Evolutionary conservation across 495 filamentous ascomycete species (phyloP), one percentile per base, ranked within the genome.

Genomic region (Tuber aestivum): DNA sequence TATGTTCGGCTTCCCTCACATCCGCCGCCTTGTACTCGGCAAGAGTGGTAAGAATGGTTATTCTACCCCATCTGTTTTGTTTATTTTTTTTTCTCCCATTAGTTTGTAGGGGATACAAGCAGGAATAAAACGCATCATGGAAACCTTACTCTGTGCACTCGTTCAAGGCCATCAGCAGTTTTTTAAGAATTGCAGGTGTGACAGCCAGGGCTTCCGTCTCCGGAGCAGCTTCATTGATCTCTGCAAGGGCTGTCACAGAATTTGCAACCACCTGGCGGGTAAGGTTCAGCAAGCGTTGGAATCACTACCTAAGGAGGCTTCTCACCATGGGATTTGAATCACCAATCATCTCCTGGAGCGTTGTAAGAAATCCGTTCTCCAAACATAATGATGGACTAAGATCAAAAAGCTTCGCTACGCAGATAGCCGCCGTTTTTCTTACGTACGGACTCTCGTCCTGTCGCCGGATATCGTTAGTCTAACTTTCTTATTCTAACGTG

Each of bases 371-470:
- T 21, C 95, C 95, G 80, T 98, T 97, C 84, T 99, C 95, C 48
- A 99, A 87, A 83, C 95, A 97, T 88, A 97, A 90, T 21, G 87
- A 85, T 8, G 95, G 92, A 81, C 96, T 97, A 72, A 99, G 86
- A 79, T 98, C 95, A 85, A 97, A 99, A 21, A 99, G 90, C 86
- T 99, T 99, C 42, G 96, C 95, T 37, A 99, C 95, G 83, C 95
- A 98, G 77, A 99, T 95, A 10, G 94, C 95, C 69, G 96, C 96
- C 0, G 95, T 99, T 86, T 99, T 99, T 82, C 95, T 92, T 68
- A 99, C 95, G 85, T 99, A 99, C 0, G 95, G 95, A 71, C 94
- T 97, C 85, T 99, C 96, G 84, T 99, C 95, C 82, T 93, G 89
- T 77, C 96, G 38, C 38, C 68, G 35, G 69, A 38, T 16, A 3